Conservation (phyloP, 768 basidiomycete species). For the Tubosaeta sp. region DNA sequence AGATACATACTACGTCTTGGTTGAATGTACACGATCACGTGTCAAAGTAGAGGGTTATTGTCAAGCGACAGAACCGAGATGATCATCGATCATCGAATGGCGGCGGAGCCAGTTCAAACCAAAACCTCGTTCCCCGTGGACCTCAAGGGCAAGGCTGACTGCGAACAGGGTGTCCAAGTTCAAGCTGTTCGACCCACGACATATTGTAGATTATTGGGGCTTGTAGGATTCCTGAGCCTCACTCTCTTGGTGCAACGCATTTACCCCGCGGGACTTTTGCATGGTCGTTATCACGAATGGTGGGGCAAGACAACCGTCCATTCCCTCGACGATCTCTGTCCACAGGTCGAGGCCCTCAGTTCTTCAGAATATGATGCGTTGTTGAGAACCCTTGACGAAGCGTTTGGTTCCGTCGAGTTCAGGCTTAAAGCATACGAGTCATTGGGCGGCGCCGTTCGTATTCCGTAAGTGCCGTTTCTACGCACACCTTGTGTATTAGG, state of each 20-base stretch:
- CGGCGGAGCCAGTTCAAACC: no score
- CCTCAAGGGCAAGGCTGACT: neutral
- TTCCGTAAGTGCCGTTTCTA: conserved; percentile 22
- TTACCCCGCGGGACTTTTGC: conserved; percentile 3
- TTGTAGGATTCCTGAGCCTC: conserved; percentile 11
- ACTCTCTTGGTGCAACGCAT: conserved; percentile 3
- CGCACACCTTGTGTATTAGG: neutral
- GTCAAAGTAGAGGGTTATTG: no score
- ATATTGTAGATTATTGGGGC: neutral
- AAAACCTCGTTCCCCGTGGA: no score
- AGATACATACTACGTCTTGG: no score
- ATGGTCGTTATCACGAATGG: neutral
- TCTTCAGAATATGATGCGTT: conserved; percentile 14
- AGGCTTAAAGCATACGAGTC: conserved; percentile 29
- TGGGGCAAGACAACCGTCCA: no score
- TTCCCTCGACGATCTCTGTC: conserved; percentile 19
- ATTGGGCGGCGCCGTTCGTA: conserved; percentile 33
- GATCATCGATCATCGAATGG: no score
- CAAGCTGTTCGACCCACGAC: neutral
- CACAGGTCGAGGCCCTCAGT: conserved; percentile 22
- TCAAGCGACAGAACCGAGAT: no score
- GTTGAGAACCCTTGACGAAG: conserved; percentile 20
- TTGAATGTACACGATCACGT: no score
- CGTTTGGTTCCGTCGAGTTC: conserved; percentile 23
- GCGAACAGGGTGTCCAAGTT: neutral